Conservation (phyloP, 306 rosid species). For the Castanopsis chinensis region DNA sequence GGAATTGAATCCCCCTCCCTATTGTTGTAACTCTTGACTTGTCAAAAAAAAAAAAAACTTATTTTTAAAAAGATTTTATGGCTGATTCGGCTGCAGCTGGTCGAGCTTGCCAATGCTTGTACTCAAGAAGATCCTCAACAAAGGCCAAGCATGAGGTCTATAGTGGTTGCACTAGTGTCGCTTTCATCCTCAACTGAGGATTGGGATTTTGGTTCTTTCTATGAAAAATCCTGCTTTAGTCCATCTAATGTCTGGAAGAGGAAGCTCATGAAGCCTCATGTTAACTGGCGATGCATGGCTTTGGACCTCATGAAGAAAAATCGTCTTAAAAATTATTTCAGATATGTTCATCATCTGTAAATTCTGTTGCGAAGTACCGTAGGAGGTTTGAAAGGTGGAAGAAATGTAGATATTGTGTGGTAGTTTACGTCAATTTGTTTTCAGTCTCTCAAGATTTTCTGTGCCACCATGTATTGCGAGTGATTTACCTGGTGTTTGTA, state of each 20-base stretch:
- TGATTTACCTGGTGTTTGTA: neutral
- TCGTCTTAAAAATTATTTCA: neutral
- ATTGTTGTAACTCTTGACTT: no score
- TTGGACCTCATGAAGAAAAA: neutral
- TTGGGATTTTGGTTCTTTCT: conserved; percentile 64
- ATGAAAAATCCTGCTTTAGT: conserved; percentile 46
- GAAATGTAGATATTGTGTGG: no score
- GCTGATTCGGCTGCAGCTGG: conserved; percentile 42
- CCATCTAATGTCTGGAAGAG: conserved; percentile 56
- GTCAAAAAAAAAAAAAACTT: no score
- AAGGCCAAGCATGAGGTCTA: conserved; percentile 87
- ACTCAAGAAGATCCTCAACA: conserved; percentile 72
- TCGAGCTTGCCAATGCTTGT: conserved; percentile 61
- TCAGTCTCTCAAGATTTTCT: neutral
- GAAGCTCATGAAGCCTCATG: conserved; percentile 8
- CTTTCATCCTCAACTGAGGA: conserved; percentile 59
- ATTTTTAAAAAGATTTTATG: neutral
- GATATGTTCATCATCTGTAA: neutral
- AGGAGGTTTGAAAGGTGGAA: neutral
- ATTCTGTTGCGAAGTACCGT: neutral
- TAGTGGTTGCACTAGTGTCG: conserved; percentile 65
- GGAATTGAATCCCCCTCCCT: no score
- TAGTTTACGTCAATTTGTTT: neutral
- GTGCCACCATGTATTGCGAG: neutral
- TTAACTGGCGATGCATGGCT: neutral